Evolutionary conservation across 177 flowering plant genomes (phyloP).

Genomic region (Vitis hybrid): DNA sequence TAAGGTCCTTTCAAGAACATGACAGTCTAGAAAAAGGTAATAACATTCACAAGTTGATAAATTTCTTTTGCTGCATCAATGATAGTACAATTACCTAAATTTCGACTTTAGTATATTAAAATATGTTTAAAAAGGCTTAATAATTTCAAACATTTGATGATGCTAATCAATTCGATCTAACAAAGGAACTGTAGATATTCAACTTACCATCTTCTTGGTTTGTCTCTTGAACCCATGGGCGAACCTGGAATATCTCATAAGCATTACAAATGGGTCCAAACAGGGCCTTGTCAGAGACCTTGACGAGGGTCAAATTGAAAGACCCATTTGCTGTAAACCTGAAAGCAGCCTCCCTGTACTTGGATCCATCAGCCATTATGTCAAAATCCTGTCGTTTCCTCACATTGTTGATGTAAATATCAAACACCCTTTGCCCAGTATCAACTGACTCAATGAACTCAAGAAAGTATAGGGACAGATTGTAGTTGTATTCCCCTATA

Average conservation of each 20-base stretch:
- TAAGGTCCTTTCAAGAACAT: no score
- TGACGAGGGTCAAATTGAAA: conserved; percentile 48
- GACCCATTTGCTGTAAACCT: conserved; percentile 32
- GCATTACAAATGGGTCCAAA: conserved; percentile 68
- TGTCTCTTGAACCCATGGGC: conserved; percentile 29
- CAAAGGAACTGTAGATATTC: neutral
- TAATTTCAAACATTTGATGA: no score
- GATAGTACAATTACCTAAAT: no score
- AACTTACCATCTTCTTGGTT: conserved; percentile 43
- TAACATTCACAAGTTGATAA: no score
- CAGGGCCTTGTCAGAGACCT: conserved; percentile 23
- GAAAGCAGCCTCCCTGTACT: conserved; percentile 25
- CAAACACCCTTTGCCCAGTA: conserved; percentile 57
- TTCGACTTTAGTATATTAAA: no score
- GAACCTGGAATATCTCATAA: conserved; percentile 53
- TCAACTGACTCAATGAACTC: conserved; percentile 38
- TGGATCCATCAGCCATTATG: conserved; percentile 35
- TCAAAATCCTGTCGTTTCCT: conserved; percentile 30
- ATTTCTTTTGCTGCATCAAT: no score
- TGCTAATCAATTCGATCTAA: no score
- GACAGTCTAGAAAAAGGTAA: no score
- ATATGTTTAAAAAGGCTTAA: no score
- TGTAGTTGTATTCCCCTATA: conserved; percentile 22
- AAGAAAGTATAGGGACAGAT: conserved; percentile 45
- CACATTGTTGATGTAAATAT: conserved; percentile 42